Percentiles rank a stretch among this genome's conserved stretches.
phyloP scores from a whole-genome alignment of 2,329 filamentous ascomycete species.

The Tolypocladium inflatum region DNA sequence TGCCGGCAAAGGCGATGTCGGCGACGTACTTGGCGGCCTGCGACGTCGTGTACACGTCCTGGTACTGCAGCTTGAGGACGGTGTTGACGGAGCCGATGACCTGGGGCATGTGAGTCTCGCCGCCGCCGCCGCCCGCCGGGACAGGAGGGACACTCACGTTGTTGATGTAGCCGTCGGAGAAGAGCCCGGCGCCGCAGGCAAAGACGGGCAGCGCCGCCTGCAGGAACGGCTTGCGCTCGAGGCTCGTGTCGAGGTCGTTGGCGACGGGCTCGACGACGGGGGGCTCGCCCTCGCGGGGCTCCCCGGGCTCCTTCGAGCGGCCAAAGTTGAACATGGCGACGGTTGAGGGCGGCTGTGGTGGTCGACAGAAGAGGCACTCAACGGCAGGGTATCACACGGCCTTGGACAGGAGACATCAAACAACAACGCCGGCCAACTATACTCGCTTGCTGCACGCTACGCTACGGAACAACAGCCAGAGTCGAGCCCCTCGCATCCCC shows the following conservation, averaged over 20 bases:
- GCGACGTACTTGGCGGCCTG: conserved; percentile 64
- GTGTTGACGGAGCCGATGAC: conserved; percentile 85
- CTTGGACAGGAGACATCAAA: not conserved
- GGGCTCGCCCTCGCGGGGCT: not conserved
- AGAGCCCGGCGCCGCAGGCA: conserved; percentile 81
- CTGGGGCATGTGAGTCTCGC: conserved; percentile 24
- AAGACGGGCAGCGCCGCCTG: conserved; percentile 53
- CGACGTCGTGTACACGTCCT: conserved; percentile 56
- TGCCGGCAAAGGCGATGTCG: conserved; percentile 79
- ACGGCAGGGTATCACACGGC: not conserved
- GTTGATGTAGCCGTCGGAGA: conserved; percentile 88
- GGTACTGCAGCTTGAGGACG: conserved; percentile 60
- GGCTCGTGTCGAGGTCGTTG: conserved; percentile 3
- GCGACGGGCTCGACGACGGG: not conserved
- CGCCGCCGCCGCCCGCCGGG: no score
- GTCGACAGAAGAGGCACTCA: not conserved
- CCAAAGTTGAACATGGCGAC: conserved; percentile 3
- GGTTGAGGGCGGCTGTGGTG: not conserved
- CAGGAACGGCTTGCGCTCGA: conserved; percentile 10
- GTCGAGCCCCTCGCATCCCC: not conserved
- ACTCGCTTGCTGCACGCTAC: not conserved
- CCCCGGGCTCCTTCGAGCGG: not conserved
- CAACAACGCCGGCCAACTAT: not conserved
- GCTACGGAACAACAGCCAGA: not conserved
- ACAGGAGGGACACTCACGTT: conserved; percentile 41